These are phyloP conservation scores for Elongisporangium senticosum DNA, from an alignment of 352 stramenopile species.

Conservation along the genomic window DNA sequence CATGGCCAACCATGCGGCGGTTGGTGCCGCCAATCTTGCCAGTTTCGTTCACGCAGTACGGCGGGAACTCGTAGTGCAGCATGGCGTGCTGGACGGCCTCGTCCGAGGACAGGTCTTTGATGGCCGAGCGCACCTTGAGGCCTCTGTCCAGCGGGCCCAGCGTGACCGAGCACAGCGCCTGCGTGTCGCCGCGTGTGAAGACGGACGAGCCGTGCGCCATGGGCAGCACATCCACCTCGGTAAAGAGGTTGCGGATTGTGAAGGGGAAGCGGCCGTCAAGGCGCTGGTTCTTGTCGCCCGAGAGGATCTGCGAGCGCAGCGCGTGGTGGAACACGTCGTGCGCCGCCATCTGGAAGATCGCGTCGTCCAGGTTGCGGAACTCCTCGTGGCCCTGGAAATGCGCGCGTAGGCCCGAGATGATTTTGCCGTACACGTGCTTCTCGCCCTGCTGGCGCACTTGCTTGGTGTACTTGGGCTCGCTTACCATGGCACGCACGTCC, in stretches of 20 bases:
- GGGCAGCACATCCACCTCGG: constrained; percentile 83
- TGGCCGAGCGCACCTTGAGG: constrained; percentile 57
- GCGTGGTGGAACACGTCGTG: constrained; percentile 75
- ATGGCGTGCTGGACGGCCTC: constrained; percentile 82
- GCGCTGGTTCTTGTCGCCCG: constrained; percentile 45
- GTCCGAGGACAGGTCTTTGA: constrained; percentile 33
- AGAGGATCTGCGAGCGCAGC: constrained; percentile 64
- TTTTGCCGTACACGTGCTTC: constrained; percentile 60
- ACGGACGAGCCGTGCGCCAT: constrained; percentile 88
- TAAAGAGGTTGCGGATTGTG: constrained; percentile 81
- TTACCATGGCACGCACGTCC: constrained; percentile 31
- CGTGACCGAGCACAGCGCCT: constrained; percentile 88
- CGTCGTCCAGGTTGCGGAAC: constrained; percentile 43
- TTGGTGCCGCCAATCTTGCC: constrained; percentile 83
- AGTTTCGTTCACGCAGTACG: constrained; percentile 96
- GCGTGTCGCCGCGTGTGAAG: constrained; percentile 86
- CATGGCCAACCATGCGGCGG: constrained; percentile 95
- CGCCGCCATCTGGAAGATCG: constrained; percentile 49
- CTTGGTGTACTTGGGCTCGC: constrained; percentile 39
- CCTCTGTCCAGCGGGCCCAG: constrained; percentile 76
- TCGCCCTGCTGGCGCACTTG: constrained; percentile 58
- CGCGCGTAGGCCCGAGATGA: constrained; percentile 54
- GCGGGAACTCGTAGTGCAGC: constrained; percentile 98
- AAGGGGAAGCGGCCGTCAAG: constrained; percentile 81
- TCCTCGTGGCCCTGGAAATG: constrained; percentile 48